phyloP scores from a whole-genome alignment of 2,329 filamentous ascomycete species.

The Pestalotiopsis sp. region DNA sequence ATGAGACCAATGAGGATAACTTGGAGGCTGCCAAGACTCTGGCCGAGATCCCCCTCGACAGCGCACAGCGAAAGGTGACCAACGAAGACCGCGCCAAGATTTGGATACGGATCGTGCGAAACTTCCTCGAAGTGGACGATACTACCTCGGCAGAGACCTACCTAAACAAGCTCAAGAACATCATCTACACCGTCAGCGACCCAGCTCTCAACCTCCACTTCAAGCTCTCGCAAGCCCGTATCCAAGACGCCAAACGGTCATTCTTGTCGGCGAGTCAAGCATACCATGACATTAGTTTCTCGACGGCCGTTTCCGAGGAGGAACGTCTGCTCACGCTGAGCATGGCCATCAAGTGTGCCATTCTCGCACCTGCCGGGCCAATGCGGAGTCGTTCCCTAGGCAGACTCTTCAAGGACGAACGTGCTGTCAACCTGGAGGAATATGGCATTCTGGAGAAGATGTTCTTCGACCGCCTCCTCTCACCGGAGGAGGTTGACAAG shows the following conservation, averaged over 20 bases:
- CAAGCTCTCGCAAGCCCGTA: conserved; percentile 87
- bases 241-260: conserved; percentile 85
- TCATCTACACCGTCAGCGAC: conserved; percentile 79
- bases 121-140: conserved; percentile 94
- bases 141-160: conserved; percentile 82
- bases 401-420: conserved; percentile 91
- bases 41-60: conserved; percentile 85
- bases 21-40: conserved; percentile 76
- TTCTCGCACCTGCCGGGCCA: conserved; percentile 89
- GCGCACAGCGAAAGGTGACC: conserved; percentile 80
- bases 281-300: conserved; percentile 86
- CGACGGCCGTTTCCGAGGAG: conserved; percentile 76
- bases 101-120: conserved; percentile 92
- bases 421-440: conserved; percentile 74
- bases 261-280: conserved; percentile 87
- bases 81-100: conserved; percentile 81
- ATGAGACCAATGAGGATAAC: conserved; percentile 83
- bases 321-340: conserved; percentile 84
- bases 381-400: conserved; percentile 78
- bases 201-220: conserved; percentile 81
- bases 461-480: conserved; percentile 86
- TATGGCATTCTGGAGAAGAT: conserved; percentile 95
- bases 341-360: conserved; percentile 88
- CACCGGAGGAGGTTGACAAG: conserved; percentile 78
- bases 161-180: conserved; percentile 92